A percentile compares a stretch with the other conserved stretches of the same genome.
phyloP scores from a whole-genome alignment of 2,329 filamentous ascomycete species.

The Alternaria ventricosa region DNA sequence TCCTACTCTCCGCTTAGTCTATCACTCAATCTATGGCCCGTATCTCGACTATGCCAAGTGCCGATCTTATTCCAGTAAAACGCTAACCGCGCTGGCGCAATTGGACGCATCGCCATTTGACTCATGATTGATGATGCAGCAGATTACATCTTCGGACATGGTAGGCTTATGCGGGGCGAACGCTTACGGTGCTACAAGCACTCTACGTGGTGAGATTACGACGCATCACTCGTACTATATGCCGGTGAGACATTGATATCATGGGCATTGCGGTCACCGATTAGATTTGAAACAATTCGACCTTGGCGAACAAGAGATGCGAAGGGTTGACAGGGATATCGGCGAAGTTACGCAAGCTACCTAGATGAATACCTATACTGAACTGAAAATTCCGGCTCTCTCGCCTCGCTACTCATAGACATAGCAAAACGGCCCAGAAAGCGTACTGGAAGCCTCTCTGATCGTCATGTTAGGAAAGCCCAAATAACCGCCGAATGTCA shows the following conservation, averaged over 20 bases:
- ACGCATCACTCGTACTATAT: neutral
- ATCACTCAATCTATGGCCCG: neutral
- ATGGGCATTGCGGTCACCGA: neutral
- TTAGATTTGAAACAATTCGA: neutral
- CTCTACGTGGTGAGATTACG: neutral
- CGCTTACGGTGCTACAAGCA: neutral
- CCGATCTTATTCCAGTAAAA: neutral
- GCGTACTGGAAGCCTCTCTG: constrained; percentile 50
- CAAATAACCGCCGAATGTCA: constrained; percentile 48
- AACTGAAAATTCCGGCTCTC: neutral
- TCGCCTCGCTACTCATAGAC: constrained; percentile 39
- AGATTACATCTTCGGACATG: neutral
- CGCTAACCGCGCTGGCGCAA: neutral
- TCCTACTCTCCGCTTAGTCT: neutral
- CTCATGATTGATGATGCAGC: neutral
- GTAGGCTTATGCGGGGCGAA: neutral
- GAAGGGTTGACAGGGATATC: neutral
- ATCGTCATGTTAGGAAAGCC: constrained; percentile 40
- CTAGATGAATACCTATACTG: neutral
- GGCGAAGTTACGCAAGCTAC: neutral
- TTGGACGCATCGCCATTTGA: neutral
- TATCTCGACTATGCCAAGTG: neutral
- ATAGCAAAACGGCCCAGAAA: constrained; percentile 55
- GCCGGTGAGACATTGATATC: neutral
- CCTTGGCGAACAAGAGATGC: neutral